Evolutionary conservation across 2,329 filamentous ascomycete species (phyloP).

Genomic region (Pseudogymnoascus sp.): DNA sequence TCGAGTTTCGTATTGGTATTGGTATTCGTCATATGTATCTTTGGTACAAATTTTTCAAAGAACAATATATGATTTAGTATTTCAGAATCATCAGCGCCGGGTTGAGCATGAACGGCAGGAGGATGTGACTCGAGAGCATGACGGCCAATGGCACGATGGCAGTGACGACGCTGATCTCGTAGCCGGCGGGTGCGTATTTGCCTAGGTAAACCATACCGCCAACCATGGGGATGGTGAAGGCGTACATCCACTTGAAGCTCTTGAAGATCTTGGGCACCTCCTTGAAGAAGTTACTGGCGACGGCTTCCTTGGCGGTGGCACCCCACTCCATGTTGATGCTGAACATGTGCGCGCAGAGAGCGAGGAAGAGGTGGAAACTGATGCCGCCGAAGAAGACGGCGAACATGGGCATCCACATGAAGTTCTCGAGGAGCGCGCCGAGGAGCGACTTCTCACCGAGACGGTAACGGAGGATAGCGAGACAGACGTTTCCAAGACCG

Average conservation of each 20-base stretch:
- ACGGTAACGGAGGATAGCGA: conserved; percentile 57
- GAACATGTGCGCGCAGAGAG: conserved; percentile 36
- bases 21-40: background rate
- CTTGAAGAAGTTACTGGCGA: conserved; percentile 47
- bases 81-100: conserved; percentile 56
- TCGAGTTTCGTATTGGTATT: background rate
- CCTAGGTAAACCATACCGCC: conserved; percentile 24
- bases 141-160: conserved; percentile 51
- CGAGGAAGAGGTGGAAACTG: conserved; percentile 35
- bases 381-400: conserved; percentile 38
- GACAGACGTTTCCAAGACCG: conserved; percentile 46
- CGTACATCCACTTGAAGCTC: conserved; percentile 46
- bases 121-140: conserved; percentile 44
- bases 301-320: conserved; percentile 51
- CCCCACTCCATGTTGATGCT: conserved; percentile 41
- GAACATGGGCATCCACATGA: conserved; percentile 42
- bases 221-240: conserved; percentile 17
- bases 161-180: conserved; percentile 49
- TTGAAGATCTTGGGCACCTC: conserved; percentile 48
- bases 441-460: conserved; percentile 46
- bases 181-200: conserved; percentile 31
- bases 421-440: conserved; percentile 43
- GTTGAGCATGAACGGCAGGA: conserved; percentile 51
- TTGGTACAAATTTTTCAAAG: background rate
- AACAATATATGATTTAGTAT: background rate